Evolutionary conservation across 2,329 filamentous ascomycete species (phyloP).

Genomic region (Gyromitra esculenta): DNA sequence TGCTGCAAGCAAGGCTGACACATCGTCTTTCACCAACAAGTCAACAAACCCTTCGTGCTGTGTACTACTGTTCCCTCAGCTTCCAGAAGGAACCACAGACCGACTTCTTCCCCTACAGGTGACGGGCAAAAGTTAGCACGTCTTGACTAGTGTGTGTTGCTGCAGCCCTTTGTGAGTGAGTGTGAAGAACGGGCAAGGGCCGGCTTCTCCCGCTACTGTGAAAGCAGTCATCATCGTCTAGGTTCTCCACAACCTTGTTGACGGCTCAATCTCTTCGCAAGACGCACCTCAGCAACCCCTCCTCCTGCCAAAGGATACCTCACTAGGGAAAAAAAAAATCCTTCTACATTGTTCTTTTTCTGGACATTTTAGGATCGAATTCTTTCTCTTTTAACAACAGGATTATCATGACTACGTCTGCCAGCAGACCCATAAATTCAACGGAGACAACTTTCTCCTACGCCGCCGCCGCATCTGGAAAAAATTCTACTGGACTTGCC

Average conservation of each 20-base stretch:
- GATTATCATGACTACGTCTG: conserved; percentile 52
- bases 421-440: conserved; percentile 55
- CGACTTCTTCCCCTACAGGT: conserved; percentile 34
- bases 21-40: conserved; percentile 27
- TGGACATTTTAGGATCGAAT: conserved; percentile 42
- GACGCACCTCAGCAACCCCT: conserved; percentile 40
- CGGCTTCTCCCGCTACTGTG: conserved; percentile 51
- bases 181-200: conserved; percentile 44
- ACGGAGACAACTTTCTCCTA: conserved; percentile 56
- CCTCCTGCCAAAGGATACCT: conserved; percentile 48
- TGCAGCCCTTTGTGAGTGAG: conserved; percentile 48
- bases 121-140: conserved; percentile 43
- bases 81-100: conserved; percentile 31
- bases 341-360: conserved; percentile 42
- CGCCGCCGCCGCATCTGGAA: conserved; percentile 57
- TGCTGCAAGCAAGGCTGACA: conserved; percentile 46
- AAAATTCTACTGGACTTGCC: conserved; percentile 47
- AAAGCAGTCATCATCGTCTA: conserved; percentile 47
- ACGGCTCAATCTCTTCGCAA: conserved; percentile 49
- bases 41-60: conserved; percentile 36
- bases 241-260: conserved; percentile 46
- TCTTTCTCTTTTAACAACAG: conserved; percentile 44
- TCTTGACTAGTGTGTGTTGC: conserved; percentile 38
- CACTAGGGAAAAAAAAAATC: conserved; percentile 43
- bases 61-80: conserved; percentile 22